A percentile compares a stretch with the other conserved stretches of the same genome.
Conservation (phyloP, 495 filamentous ascomycete genomes). For the Neurospora sp. region DNA sequence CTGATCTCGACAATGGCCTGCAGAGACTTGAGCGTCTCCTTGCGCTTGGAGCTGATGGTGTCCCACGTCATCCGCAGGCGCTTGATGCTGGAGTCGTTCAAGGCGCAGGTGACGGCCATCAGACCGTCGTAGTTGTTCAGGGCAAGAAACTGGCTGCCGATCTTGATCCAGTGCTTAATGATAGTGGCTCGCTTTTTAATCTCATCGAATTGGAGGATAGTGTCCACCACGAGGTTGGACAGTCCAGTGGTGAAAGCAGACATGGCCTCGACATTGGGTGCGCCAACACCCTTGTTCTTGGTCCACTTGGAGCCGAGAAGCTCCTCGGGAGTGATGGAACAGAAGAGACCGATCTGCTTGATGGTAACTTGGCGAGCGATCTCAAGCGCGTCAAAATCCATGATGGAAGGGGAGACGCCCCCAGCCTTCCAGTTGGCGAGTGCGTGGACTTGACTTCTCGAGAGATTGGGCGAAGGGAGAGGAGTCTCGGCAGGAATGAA, state of each 20-base stretch:
- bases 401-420: slow-evolving; percentile 58
- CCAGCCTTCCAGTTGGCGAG: slow-evolving; percentile 67
- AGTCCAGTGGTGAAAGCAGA: slow-evolving; percentile 84
- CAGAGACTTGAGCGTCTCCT: slow-evolving; percentile 63
- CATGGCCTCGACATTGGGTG: slow-evolving; percentile 92
- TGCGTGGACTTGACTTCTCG: slow-evolving; percentile 63
- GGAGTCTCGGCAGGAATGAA: slow-evolving; percentile 61
- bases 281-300: slow-evolving; percentile 65
- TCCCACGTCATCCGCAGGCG: slow-evolving; percentile 96
- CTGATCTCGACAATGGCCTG: slow-evolving; percentile 76
- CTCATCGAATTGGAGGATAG: slow-evolving; percentile 76
- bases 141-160: slow-evolving; percentile 74
- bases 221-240: slow-evolving; percentile 90
- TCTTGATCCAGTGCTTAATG: slow-evolving; percentile 99
- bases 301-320: slow-evolving; percentile 88
- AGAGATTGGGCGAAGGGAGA: slow-evolving; percentile 56
- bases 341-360: slow-evolving; percentile 89
- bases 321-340: slow-evolving; percentile 85
- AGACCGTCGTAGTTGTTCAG: slow-evolving; percentile 94
- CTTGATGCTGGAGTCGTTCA: slow-evolving; percentile 83
- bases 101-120: slow-evolving; percentile 90
- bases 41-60: slow-evolving; percentile 73
- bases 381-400: slow-evolving; percentile 91
- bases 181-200: slow-evolving; percentile 79
- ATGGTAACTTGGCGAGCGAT: slow-evolving; percentile 88